Conservation (phyloP, 2,329 filamentous ascomycete genomes). For the Neonectria neomacrospora region DNA sequence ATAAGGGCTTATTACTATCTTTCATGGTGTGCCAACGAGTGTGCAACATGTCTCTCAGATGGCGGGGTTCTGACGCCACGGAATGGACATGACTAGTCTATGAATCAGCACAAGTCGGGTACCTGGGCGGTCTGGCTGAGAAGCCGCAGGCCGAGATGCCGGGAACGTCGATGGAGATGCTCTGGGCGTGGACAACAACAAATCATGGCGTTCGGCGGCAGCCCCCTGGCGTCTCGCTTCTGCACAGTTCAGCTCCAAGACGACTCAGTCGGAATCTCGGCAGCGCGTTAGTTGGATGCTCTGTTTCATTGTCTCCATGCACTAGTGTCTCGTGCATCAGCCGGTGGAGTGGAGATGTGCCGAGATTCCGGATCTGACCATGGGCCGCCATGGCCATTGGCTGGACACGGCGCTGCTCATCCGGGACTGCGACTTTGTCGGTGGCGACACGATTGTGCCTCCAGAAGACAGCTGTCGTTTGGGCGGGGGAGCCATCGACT, state of each 20-base stretch:
- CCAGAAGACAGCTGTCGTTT: not conserved
- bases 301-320: conserved; percentile 1
- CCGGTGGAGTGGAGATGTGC: conserved; percentile 8
- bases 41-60: too few species aligned
- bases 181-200: not conserved
- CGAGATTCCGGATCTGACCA: conserved; percentile 18
- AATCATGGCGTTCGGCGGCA: not conserved
- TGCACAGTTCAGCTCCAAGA: not conserved
- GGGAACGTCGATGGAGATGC: not conserved
- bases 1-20: too few species aligned
- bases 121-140: not conserved
- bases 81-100: too few species aligned
- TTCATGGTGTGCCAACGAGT: too few species aligned
- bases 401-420: conserved; percentile 5
- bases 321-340: conserved; percentile 6
- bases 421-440: not conserved
- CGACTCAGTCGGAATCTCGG: not conserved
- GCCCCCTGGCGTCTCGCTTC: not conserved
- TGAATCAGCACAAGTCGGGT: not conserved
- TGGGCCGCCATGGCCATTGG: conserved; percentile 4
- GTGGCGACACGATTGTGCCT: not conserved
- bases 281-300: not conserved
- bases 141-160: not conserved
- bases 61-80: too few species aligned
- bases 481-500: not conserved